Percentiles rank a stretch among this genome's conserved stretches.
Conservation (phyloP, 2,329 filamentous ascomycete species). For the Pseudocercospora macadamiae region DNA sequence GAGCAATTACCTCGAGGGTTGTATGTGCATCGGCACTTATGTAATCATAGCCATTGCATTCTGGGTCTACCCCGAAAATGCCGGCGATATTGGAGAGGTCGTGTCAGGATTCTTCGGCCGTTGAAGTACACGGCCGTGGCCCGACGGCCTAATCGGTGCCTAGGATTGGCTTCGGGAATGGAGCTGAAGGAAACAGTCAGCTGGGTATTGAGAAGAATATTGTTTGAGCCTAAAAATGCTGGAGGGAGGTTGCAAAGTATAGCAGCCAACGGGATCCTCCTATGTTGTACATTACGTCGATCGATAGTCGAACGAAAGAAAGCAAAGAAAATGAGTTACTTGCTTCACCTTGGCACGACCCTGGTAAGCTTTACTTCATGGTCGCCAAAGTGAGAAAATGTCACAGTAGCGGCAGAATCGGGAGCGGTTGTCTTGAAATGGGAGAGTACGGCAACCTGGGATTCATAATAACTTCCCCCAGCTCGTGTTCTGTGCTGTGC, state of each 20-base stretch:
- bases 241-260: background rate
- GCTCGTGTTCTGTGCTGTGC: too few species aligned
- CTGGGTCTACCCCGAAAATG: constrained; percentile 57
- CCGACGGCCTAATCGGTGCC: background rate
- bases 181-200: background rate
- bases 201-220: background rate
- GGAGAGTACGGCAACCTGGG: too few species aligned
- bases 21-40: constrained; percentile 60
- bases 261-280: background rate
- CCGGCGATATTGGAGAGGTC: constrained; percentile 25
- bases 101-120: constrained; percentile 23
- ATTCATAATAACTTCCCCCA: too few species aligned
- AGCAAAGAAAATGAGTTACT: background rate
- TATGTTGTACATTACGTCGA: constrained; percentile 1
- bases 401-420: too few species aligned
- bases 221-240: background rate
- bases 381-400: too few species aligned
- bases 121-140: constrained; percentile 4
- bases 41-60: constrained; percentile 64
- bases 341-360: too few species aligned
- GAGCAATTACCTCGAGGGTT: constrained; percentile 84
- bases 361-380: too few species aligned
- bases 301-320: background rate
- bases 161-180: background rate
- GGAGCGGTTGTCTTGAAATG: too few species aligned